A percentile compares a stretch with the other conserved stretches of the same genome.
phyloP scores from a whole-genome alignment of 805 yeast genomes.

The Teunomyces barrocoloradensis region DNA sequence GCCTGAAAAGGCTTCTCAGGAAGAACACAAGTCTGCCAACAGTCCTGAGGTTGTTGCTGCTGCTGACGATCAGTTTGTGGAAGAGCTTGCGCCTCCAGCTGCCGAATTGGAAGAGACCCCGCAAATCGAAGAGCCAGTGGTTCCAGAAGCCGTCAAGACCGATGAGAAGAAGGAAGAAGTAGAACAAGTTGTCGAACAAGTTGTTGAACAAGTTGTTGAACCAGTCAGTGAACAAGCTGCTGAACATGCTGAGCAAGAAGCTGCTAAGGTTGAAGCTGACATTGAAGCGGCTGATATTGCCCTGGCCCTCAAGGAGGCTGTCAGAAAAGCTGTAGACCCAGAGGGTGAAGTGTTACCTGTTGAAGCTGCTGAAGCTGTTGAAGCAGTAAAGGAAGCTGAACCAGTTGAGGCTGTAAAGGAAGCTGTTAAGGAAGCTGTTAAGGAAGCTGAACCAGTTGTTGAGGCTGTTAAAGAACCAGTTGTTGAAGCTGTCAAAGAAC shows the following conservation, averaged over 20 bases:
- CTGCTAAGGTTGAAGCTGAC: conserved; percentile 4
- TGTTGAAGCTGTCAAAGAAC: conserved; percentile 8
- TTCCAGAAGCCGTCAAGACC: conserved; percentile 2
- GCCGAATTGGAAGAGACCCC: conserved; percentile 13
- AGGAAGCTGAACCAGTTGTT: neutral
- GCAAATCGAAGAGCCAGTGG: conserved; percentile 4
- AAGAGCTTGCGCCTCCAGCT: conserved; percentile 12
- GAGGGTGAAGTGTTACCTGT: conserved; percentile 11
- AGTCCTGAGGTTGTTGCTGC: neutral
- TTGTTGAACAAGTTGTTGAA: conserved; percentile 1
- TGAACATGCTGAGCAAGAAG: neutral
- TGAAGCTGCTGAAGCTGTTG: conserved; percentile 4
- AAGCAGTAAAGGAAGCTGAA: conserved; percentile 12
- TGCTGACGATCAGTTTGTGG: neutral
- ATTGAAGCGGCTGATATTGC: conserved; percentile 7
- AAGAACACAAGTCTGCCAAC: neutral
- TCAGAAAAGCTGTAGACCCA: conserved; percentile 5
- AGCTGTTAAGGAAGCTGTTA: conserved; percentile 5
- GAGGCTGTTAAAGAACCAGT: conserved; percentile 10
- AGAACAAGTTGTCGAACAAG: conserved; percentile 6
- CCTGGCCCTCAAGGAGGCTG: conserved; percentile 1
- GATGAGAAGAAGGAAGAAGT: conserved; percentile 5
- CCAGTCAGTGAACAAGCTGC: conserved; percentile 1
- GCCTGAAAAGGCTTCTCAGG: conserved; percentile 6
- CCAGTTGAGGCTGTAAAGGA: conserved; percentile 3